Evolutionary conservation across 2,329 filamentous ascomycete genomes (phyloP).

Genomic region (Beauveria asiatica): DNA sequence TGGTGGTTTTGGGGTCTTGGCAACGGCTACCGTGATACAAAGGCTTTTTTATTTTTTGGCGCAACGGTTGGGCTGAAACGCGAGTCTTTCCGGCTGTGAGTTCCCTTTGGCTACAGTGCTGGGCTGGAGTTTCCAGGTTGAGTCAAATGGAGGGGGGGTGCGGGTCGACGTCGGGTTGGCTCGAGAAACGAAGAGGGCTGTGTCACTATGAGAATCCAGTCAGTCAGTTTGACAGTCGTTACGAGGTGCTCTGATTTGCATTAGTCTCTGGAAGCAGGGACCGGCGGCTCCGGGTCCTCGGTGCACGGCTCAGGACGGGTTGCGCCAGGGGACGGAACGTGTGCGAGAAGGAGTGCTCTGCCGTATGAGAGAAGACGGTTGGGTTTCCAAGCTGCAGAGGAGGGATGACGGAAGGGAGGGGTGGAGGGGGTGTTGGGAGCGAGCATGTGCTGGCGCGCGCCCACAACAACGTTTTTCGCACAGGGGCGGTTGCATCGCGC

Average conservation of each 20-base stretch:
- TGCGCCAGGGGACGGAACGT: neutral
- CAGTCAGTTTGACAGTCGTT: neutral
- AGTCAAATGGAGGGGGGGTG: conserved; percentile 5
- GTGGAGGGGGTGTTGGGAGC: conserved; percentile 10
- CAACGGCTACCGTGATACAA: conserved; percentile 31
- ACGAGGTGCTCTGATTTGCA: conserved; percentile 4
- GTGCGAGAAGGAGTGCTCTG: neutral
- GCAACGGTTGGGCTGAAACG: conserved; percentile 7
- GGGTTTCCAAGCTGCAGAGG: conserved; percentile 5
- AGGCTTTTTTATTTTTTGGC: conserved; percentile 39
- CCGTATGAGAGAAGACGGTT: neutral
- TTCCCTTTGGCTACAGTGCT: neutral
- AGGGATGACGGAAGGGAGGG: neutral
- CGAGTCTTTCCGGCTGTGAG: neutral
- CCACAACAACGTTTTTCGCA: neutral
- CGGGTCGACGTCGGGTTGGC: conserved; percentile 9
- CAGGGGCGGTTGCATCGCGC: neutral
- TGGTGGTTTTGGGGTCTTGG: conserved; percentile 46
- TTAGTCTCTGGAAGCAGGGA: neutral
- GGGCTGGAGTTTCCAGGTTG: conserved; percentile 4
- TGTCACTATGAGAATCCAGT: conserved; percentile 1
- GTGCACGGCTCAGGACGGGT: neutral
- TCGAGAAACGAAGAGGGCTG: neutral
- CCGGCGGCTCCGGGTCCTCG: conserved; percentile 1
- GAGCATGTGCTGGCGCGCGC: neutral